Base-by-base conservation (phyloP, 495 filamentous ascomycete genomes). In the Aspergillus asperescens region DNA sequence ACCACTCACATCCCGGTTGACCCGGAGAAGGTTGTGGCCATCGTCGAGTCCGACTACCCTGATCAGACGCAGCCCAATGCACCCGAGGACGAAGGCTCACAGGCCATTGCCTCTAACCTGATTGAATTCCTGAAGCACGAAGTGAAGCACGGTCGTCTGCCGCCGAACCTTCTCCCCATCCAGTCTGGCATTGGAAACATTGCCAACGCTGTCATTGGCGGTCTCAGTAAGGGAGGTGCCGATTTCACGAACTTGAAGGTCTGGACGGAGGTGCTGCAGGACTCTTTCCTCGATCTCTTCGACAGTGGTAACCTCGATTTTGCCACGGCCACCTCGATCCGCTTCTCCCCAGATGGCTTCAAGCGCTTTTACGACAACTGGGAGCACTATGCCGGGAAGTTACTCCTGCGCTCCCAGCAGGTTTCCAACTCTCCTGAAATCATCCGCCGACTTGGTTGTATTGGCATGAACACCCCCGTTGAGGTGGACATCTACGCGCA, bases 401-500 rank as follows among this genome's bases (percentile, higher is more conserved):
- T 95, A 4, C 86, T 95, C 41, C 83, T 95, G 29, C 88, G 90
- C 44, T 84, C 86, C 3, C 90, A 95, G 73, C 82, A 86, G 62
- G 88, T 95, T 27, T 90, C 86, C 62, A 95, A 95, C 81, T 85
- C 83, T n/a, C 90, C 90, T 55, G 90, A 95, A 72, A 94, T 95
- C 76, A 95, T 95, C 74, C 81, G 87, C 15, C 80, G 90, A 3
- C 76, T 95, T 1, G 90, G 89, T 50, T 83, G 89, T 58, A 94
- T 95, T 64, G 90, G 88, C 65, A 95, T 95, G 90, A 95, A 95
- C 78, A 95, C 90, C 2, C 90, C 90, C 22, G 87, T 94, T 56
- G 90, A 95, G 71, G 88, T 94, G 16, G 90, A 95, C 68, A 93
- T 94, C 67, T 95, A 94, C 72, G 90, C 90, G 12, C 90, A 95